Evolutionary conservation across 116 monocot genomes (phyloP), one percentile per base, ranked within the genome.

Genomic region (Trichopus zeylanicus): DNA sequence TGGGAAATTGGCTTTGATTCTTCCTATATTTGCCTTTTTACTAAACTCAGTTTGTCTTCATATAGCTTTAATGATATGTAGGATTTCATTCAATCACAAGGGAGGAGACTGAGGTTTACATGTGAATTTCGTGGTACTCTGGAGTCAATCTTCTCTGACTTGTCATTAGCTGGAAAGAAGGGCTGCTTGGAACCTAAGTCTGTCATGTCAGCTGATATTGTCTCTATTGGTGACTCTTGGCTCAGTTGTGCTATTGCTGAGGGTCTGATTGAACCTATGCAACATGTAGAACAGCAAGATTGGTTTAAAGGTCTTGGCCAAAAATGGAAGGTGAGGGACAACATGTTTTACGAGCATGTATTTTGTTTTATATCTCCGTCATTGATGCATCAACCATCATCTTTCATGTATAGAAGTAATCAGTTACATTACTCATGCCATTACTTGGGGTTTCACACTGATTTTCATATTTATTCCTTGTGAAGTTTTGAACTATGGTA

Each of bases 151-250:
- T 79, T 70, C 65, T 74, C 76, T 63, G 90, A 91, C 31, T 61
- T 97, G 48, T 69, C 64, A 22, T 62, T 53, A 23, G 81, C 79
- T 73, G 75, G 66, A 21, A 78, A 73, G 35, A 97, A 73, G 63
- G 70, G 63, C 34, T 49, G 16, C 20, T 28, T 97, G 58, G 63
- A 61, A 10, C 68, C 79, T 16, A 97, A 97, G 53, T 91, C 87
- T 54, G 70, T 73, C 29, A 97, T 91, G 97, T 65, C 87, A 35
- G 87, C 97, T 67, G 97, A 97, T 79, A 33, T 84, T 64, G 81
- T 97, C 27, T 81, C 97, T 24, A 53, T 97, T 61, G 97, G 91
- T 39, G 97, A 91, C 67, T 87, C 97, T 18, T 97, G 97, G 97
- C 74, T 97, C 15, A 67, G 67, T 60, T 60, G 29, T 69, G 97